These are phyloP conservation scores for Paracamarosporium sp. DNA, from an alignment of 2,329 filamentous ascomycete species.

Conservation along the genomic window DNA sequence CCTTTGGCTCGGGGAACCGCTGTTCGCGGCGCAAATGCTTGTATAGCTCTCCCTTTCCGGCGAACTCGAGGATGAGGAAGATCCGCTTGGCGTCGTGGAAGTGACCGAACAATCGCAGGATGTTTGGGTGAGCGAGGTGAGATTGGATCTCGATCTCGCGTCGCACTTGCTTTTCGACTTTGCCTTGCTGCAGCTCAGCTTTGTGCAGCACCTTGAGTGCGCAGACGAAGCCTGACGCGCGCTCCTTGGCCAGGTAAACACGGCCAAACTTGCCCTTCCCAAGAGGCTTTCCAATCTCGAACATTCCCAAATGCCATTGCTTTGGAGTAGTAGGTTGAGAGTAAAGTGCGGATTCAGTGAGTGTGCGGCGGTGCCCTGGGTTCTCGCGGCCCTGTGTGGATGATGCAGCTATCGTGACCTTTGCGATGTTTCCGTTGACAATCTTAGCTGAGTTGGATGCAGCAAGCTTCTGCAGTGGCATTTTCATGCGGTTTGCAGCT, in stretches of 20 bases:
- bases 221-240: constrained; percentile 80
- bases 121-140: constrained; percentile 85
- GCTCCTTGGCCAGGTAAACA: constrained; percentile 84
- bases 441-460: constrained; percentile 70
- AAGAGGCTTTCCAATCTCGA: constrained; percentile 86
- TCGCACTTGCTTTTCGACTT: constrained; percentile 85
- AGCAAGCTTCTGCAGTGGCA: constrained; percentile 81
- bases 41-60: constrained; percentile 84
- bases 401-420: constrained; percentile 69
- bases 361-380: constrained; percentile 46
- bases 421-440: constrained; percentile 55
- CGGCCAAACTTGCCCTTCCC: constrained; percentile 89
- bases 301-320: constrained; percentile 88
- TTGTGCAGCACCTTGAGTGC: constrained; percentile 88
- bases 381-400: constrained; percentile 24
- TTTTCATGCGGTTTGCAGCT: constrained; percentile 70
- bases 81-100: constrained; percentile 90
- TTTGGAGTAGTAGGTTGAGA: constrained; percentile 46
- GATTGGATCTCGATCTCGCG: constrained; percentile 91
- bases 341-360: constrained; percentile 57
- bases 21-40: constrained; percentile 82
- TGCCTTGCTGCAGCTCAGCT: constrained; percentile 78
- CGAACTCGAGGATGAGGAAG: constrained; percentile 87
- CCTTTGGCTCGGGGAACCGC: constrained; percentile 84
- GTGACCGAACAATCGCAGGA: constrained; percentile 82